Evolutionary conservation across 805 yeast species (phyloP), one percentile per base, ranked within the genome.

Genomic region (Schizosaccharomyces cryophilus): DNA sequence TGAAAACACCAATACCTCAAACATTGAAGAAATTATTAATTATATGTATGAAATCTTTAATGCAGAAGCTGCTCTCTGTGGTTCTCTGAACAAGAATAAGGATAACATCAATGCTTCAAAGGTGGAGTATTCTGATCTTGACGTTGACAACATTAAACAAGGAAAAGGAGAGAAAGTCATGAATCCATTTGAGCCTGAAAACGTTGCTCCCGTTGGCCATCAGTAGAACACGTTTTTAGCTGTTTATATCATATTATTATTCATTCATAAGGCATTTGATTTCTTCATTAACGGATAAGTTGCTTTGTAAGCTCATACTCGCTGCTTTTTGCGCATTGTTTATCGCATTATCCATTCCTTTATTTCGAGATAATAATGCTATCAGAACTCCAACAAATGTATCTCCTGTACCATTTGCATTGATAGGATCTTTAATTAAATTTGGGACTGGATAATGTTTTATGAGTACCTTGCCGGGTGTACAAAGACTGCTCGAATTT

Each of bases 301-400:
- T 21, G 24, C 69, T 66, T 63, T 69, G 70, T 19, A 72, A 63
- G 3, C 73, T 67, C 59, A 71, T 64, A 2, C 67, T 68, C 0
- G 77, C 75, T 0, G 73, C 74, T 17, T 54, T 45, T 65, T 73
- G 75, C 6, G 75, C 75, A n/a, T 61, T 61, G 26, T 63, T 62
- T 3, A 74, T 62, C 2, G 66, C 67, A 13, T 63, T 63, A n/a
- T 61, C 63, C 64, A 56, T 35, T 19, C 60, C 42, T n/a, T 5
- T n/a, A 35, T 26, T 26, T 21, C 17, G 7, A n/a, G 38, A 19
- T 19, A 56, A 15, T 26, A 35, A 40, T 6, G 60, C 30, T 1
- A 5, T 26, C 24, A 24, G 35, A 21, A 26, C 45, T 31, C 60
- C 60, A 21, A 40, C 29, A 31, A 56, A 56, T 19, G 60, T 38